Evolutionary conservation across 169 alveolate species (phyloP), one percentile per base, ranked within the genome.

Genomic region (Hepatocystis sp.): DNA sequence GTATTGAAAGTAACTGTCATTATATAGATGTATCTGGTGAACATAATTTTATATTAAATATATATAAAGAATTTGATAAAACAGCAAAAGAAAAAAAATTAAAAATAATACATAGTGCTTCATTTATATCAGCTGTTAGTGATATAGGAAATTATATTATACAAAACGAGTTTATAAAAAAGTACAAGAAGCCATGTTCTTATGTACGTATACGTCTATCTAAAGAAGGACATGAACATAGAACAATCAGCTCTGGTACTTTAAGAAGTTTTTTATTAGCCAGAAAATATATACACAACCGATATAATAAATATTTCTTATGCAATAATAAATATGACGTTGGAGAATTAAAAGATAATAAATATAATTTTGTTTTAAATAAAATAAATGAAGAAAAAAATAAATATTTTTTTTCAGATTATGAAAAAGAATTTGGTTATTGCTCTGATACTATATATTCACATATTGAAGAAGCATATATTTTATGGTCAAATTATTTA

Each of bases 401-500:
- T 13, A 40, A 23, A 55, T 47, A 44, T 30, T 27, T 5, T 21
- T 76, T 56, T 44, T 56, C 47, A 7, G 71, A 58, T 25, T 76
- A 76, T 58, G 88, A 76, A 49, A 32, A 76, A 46, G 78, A 76
- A 44, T 56, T 76, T 60, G 88, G 88, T 5, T 76, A 76, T 36
- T 76, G 88, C 42, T 76, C 60, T 76, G 58, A 49, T 36, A 60
- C 88, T 13, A 1, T 2, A 25, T 76, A 76, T 60, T 76, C 88
- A 2, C 3, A 30, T 23, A 30, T 64, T 13, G 88, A 76, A 76
- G 78, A 76, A 52, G 64, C 56, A 8, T 76, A 76, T 51, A 78
- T 76, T 10, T 42, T 76, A 49, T 76, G 88, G 88, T 76, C 88
- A 13, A 76, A 76, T 19, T 76, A 76, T 44, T 58, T 76, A 64